These are phyloP conservation scores for Saxophila tyrrhenica DNA, from an alignment of 495 filamentous ascomycete genomes.

Conservation along the genomic window DNA sequence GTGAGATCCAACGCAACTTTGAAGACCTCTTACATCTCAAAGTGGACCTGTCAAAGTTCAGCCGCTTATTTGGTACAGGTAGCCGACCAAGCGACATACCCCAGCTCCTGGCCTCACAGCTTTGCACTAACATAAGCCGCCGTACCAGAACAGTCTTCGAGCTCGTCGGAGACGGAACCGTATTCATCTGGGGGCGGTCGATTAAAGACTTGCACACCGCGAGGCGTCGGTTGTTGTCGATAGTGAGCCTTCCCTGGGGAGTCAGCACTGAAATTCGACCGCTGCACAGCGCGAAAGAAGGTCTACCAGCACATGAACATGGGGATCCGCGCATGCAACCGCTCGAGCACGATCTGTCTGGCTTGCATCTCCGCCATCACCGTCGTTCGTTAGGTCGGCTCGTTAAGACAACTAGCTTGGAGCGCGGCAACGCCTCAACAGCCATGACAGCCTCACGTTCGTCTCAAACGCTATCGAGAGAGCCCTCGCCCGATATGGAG, in stretches of 20 bases:
- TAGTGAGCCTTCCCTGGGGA: neutral
- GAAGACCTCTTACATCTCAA: neutral
- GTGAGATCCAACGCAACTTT: neutral
- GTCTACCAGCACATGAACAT: neutral
- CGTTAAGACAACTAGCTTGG: too few species aligned
- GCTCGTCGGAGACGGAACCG: neutral
- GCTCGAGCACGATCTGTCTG: neutral
- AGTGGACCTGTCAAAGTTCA: slow-evolving; percentile 4
- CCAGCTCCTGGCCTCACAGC: neutral
- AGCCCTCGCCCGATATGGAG: neutral
- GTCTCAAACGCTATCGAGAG: too few species aligned
- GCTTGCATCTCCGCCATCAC: neutral
- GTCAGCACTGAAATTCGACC: neutral
- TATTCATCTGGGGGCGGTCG: neutral
- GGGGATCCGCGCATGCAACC: neutral
- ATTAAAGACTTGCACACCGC: neutral
- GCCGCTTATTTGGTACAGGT: neutral
- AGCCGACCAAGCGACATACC: neutral
- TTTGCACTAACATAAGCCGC: neutral
- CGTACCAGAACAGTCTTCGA: neutral
- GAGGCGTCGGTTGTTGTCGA: neutral
- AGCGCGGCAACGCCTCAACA: too few species aligned
- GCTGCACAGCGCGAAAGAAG: neutral
- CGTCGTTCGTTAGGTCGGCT: neutral
- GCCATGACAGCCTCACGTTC: too few species aligned